Base-by-base conservation (phyloP, 345 rosid genomes). In the Excoecaria agallocha region DNA sequence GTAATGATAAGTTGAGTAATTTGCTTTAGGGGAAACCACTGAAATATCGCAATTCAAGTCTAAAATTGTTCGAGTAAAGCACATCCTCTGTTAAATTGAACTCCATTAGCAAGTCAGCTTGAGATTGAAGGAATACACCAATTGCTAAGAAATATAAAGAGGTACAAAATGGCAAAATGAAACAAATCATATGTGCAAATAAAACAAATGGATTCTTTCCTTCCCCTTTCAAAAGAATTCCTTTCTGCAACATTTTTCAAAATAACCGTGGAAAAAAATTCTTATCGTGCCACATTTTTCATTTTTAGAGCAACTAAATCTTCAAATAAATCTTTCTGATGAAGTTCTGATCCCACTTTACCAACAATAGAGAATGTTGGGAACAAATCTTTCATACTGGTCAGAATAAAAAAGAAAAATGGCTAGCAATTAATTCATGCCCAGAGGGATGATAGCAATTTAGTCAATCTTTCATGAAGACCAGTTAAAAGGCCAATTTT, bases 371-470 rank as follows among this genome's bases (percentile, higher is more conserved):
- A 37, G 41, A 67, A 52, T 3, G 9, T 41, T 51, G 59, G 15
- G 19, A 68, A 68, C 24, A 68, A 17, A 30, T 16, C 17, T 68
- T 15, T 8, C 58, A 68, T 30, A 19, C 13, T 48, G 57, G 20
- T 51, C 46, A 50, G 59, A 30, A 68, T 38, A 68, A 68, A 50
- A 43, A 11, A 55, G 12, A 25, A 9, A 16, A 68, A 12, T 25
- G 56, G 45, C 38, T 25, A 49, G 69, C 70, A 66, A 54, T 54
- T 69, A 52, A 15, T 69, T 45, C 22, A 25, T 30, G 37, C 48
- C 48, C 48, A 51, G 41, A 54, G 41, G 45, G 24, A 15, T 35
- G 12, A 49, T 25, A 48, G 22, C n/a, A 68, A 50, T 49, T 16
- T 38, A 25, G 24, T 51, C 59, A 3, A 54, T 37, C 49, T 54